Evolutionary conservation across 768 basidiomycete genomes (phyloP).

Genomic region (Podaxis rugospora): DNA sequence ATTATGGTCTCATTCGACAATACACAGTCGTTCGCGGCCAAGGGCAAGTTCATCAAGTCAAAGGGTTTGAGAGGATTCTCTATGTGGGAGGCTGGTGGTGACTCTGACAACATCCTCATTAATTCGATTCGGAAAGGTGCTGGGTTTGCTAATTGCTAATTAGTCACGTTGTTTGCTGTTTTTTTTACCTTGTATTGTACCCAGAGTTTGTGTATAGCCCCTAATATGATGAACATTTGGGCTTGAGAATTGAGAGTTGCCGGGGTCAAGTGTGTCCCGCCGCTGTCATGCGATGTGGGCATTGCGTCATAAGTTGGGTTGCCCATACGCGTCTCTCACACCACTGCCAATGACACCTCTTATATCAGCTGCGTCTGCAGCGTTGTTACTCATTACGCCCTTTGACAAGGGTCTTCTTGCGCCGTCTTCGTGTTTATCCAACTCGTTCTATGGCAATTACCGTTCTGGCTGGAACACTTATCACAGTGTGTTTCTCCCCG

Average conservation of each 20-base stretch:
- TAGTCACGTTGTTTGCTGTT: not conserved
- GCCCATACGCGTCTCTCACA: not conserved
- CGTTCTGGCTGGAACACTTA: conserved; percentile 33
- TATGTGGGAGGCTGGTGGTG: conserved; percentile 73
- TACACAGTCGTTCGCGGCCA: conserved; percentile 40
- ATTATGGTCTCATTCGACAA: conserved; percentile 50
- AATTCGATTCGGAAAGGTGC: conserved; percentile 34
- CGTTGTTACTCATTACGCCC: conserved; percentile 40
- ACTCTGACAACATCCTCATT: conserved; percentile 43
- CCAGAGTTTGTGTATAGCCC: not conserved
- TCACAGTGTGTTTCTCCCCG: conserved; percentile 38
- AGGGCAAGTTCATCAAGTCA: conserved; percentile 55
- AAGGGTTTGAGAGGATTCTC: conserved; percentile 56
- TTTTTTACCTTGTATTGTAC: not conserved
- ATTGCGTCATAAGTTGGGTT: not conserved
- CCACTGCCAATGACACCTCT: not conserved
- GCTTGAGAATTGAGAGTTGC: too few relatives aligned
- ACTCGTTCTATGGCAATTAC: conserved; percentile 53
- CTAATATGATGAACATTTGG: too few relatives aligned
- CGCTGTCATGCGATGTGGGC: not conserved
- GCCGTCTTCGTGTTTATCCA: conserved; percentile 40
- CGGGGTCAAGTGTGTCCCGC: not conserved
- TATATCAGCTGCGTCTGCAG: conserved; percentile 2
- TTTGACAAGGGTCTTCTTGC: conserved; percentile 35
- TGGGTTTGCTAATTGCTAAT: conserved; percentile 19